Evolutionary conservation across 495 filamentous ascomycete species (phyloP), one percentile per base, ranked within the genome.

Genomic region (Talaromyces nanjingensis): DNA sequence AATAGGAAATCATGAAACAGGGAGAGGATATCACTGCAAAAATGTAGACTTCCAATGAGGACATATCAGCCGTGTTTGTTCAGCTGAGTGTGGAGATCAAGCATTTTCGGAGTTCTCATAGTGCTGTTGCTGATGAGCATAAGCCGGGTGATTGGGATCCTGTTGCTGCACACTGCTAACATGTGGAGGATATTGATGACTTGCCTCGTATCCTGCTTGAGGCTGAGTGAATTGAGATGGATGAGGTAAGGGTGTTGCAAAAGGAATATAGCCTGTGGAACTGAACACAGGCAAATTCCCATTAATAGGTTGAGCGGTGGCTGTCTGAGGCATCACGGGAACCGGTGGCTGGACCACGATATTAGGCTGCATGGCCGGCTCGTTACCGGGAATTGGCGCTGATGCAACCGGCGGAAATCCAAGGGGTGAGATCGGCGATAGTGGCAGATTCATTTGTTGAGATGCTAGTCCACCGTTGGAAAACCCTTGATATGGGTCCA

Each of bases 261-360:
- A 86, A 4, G 76, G 78, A 53, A 86, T 86, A 1, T 76, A 73
- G 2, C 77, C 77, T 29, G 70, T 83, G 0, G 81, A 74, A 34
- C 81, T 81, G 55, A 85, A 82, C 6, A 81, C 71, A 9, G 84
- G 84, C 8, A 86, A 68, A 12, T 78, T 78, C 31, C 74, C 65
- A 63, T 74, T 82, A 12, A 73, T 75, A 14, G 73, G 70, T 29
- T 73, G 62, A 6, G 34, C 9, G 11, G 34, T 14, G 11, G 2
- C 34, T 39, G 34, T 14, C 2, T 71, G 68, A n/a, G 79, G 74
- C 29, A 7, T 7, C 24, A 65, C 37, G 8, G 39, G 65, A 56
- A 69, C 65, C 9, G 77, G 73, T 16, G 74, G 69, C 60, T 72
- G 75, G 0, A 71, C 56, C 42, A 67, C 65, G 18, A 66, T 61